Conservation (phyloP, 2,329 filamentous ascomycete species). For the Phoma sp. region DNA sequence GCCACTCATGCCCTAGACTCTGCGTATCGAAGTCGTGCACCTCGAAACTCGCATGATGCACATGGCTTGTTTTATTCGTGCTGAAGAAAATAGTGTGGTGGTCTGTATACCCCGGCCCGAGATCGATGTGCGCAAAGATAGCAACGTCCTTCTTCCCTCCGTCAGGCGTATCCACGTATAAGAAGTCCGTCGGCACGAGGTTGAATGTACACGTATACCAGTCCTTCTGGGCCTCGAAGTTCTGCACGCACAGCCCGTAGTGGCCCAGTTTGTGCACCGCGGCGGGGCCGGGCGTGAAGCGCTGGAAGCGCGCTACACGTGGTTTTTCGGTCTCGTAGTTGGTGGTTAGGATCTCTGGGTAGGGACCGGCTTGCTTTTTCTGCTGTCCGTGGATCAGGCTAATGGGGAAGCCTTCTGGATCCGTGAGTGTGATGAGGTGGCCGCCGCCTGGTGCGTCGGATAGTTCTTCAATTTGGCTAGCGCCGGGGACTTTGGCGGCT, state of each 20-base stretch:
- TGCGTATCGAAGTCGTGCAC: constrained; percentile 75
- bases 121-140: constrained; percentile 63
- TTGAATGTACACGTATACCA: constrained; percentile 60
- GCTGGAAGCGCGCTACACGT: constrained; percentile 58
- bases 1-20: constrained; percentile 73
- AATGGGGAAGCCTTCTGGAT: constrained; percentile 65
- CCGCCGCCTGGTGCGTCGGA: constrained; percentile 62
- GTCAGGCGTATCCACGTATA: constrained; percentile 41
- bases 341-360: constrained; percentile 58
- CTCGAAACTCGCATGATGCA: constrained; percentile 75
- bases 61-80: constrained; percentile 53
- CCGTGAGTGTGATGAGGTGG: constrained; percentile 54
- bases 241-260: constrained; percentile 53
- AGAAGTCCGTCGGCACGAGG: constrained; percentile 56
- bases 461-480: constrained; percentile 59
- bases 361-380: constrained; percentile 52
- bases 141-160: constrained; percentile 49
- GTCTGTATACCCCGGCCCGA: constrained; percentile 58
- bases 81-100: constrained; percentile 65
- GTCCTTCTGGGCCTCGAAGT: constrained; percentile 48
- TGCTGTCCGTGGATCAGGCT: constrained; percentile 66
- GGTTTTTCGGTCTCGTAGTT: constrained; percentile 55
- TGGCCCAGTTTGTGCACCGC: constrained; percentile 61
- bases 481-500: constrained; percentile 55
- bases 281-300: constrained; percentile 60